These are phyloP conservation scores for Boletellus dicymbophilus DNA, from an alignment of 1,284 basidiomycete species.

Conservation along the genomic window DNA sequence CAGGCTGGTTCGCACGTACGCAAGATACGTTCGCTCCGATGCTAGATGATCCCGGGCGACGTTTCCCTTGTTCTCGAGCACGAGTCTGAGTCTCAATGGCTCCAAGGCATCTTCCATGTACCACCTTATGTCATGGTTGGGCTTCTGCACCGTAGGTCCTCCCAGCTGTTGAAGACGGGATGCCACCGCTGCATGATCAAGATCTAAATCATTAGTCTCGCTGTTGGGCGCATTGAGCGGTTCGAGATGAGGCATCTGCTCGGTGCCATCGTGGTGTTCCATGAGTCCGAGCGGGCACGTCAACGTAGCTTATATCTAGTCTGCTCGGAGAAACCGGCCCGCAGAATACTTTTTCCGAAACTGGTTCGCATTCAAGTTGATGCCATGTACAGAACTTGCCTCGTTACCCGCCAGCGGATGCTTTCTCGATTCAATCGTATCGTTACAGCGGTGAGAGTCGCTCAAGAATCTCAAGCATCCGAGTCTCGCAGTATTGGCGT, in stretches of 20 bases:
- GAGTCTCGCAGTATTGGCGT: too few species aligned
- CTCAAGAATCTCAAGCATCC: too few species aligned
- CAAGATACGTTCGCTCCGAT: conserved; percentile 42
- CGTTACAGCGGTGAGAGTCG: too few species aligned
- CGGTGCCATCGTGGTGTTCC: conserved; percentile 5
- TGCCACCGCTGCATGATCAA: background rate
- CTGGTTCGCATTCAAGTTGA: too few species aligned
- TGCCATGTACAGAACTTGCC: too few species aligned
- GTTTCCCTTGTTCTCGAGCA: conserved; percentile 35
- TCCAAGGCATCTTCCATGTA: conserved; percentile 1
- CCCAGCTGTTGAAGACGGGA: too few species aligned
- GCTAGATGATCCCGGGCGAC: conserved; percentile 43
- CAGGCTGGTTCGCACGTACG: conserved; percentile 43
- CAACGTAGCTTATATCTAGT: background rate
- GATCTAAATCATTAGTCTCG: conserved; percentile 6
- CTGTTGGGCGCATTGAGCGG: conserved; percentile 15
- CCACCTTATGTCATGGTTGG: background rate
- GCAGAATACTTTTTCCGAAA: too few species aligned
- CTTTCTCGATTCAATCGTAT: too few species aligned
- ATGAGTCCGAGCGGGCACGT: background rate
- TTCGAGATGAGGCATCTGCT: conserved; percentile 25
- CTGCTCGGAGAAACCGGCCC: too few species aligned
- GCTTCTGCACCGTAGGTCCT: background rate
- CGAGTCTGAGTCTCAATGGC: conserved; percentile 18
- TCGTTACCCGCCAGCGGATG: too few species aligned